phyloP scores from a whole-genome alignment of 352 stramenopile species.

The Globisporangium cederbergense region DNA sequence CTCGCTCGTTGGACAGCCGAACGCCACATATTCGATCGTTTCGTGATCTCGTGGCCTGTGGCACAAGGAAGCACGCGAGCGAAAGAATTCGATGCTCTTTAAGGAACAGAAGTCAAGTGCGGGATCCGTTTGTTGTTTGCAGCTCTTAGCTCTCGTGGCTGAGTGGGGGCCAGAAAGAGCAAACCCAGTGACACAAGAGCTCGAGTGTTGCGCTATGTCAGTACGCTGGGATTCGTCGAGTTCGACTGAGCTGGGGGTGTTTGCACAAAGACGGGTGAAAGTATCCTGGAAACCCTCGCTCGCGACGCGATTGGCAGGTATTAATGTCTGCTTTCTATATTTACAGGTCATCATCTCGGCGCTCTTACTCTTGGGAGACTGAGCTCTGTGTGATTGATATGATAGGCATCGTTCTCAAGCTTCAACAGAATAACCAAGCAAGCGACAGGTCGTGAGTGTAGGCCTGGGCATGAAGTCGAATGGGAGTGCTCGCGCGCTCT shows the following conservation, averaged over 20 bases:
- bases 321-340: background rate
- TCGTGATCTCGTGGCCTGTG: background rate
- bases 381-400: background rate
- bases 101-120: background rate
- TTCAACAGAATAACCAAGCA: background rate
- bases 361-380: background rate
- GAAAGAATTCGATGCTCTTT: background rate
- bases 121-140: background rate
- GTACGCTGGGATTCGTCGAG: background rate
- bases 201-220: background rate
- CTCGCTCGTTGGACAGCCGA: background rate
- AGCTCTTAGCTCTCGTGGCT: background rate
- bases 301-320: slow-evolving; percentile 1
- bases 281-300: background rate
- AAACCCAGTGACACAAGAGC: background rate
- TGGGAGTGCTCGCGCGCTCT: slow-evolving; percentile 22
- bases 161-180: background rate
- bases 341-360: no score
- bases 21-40: slow-evolving; percentile 10
- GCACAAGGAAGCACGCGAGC: background rate
- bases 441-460: background rate
- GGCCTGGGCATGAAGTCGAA: slow-evolving; percentile 24
- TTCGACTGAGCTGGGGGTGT: background rate
- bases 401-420: background rate
- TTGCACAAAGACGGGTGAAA: background rate